Base-by-base conservation (phyloP, 1,284 basidiomycete species). In the Trichosporon sp. region DNA sequence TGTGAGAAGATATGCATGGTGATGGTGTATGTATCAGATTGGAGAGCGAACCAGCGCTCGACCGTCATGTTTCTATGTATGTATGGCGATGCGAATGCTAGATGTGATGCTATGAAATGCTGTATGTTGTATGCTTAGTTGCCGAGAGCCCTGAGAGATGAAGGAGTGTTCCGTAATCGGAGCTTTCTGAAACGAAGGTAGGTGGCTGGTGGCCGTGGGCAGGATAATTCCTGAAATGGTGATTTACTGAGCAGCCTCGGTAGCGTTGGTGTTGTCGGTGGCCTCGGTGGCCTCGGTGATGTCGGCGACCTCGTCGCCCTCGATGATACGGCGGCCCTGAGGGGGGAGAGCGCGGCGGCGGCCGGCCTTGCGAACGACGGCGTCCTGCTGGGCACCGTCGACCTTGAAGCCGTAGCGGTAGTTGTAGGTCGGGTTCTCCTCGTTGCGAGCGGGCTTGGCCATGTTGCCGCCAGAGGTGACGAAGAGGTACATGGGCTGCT, bases 401-500 rank as follows among this genome's bases (percentile, higher is more conserved):
- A 60, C 56, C 18, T 29, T 60, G 31, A 60, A 60, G 15, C 56
- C 56, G 27, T 29, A 60, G 56, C 56, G 56, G 18, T 31, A 60
- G 56, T 60, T 60, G 56, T 60, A 60, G 56, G 56, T 60, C 5
- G 56, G 56, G 56, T 60, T 60, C 56, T 60, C 56, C 29, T 32
- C 56, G 15, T 15, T 31, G 29, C 29, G 27, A 29, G 56, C 11
- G 15, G 56, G 56, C 18, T 31, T 29, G 21, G 21, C 29, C 15
- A 29, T 60, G 56, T 60, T 60, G 56, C 21, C 27, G 11, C 56
- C 56, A 31, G 56, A 60, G 5, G 18, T 18, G 56, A 60, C 56
- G 56, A 60, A 60, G 56, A 60, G 56, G 56, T 60, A 60, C 56
- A 60, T 60, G 15, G 56, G 56, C 56, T 70, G 66, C 62, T 68